Base-by-base conservation (phyloP, 805 yeast genomes). In the Saccharomyces jurei region DNA sequence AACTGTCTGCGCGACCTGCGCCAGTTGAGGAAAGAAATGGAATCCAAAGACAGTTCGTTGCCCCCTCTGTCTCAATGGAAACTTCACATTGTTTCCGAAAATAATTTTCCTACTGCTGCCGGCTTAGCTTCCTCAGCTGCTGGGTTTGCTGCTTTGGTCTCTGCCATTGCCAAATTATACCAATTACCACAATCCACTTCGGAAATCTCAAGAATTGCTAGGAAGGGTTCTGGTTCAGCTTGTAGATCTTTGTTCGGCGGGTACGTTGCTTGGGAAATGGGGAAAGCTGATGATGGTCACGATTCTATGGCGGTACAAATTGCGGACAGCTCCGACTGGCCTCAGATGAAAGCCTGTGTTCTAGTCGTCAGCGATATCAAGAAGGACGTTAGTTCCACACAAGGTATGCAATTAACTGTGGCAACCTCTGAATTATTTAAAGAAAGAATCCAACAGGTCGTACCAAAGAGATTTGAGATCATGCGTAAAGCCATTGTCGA, bases 181-280 rank as follows among this genome's bases (percentile, higher is more conserved):
- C 71, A 87, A 70, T 81, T 94, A 56, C 96, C 96, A n/a, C 87
- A 87, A 66, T 81, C 86, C 57, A 77, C 81, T 65, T 86, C 94
- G 25, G 96, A 90, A 66, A 79, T 94, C 58, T 88, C 96, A 59
- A 86, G 85, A 67, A 87, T 94, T 66, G 99, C 99, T 13, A 84
- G 99, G 73, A 92, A 90, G 74, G 99, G 99, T 31, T 90, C 97
- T 6, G 99, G 99, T 2, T 89, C 97, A 13, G 99, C 99, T 6
- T 94, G 99, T 74, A 81, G 99, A 71, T 94, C 98, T 8, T 76
- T 94, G 58, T 89, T 89, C 72, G 98, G 99, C 50, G 99, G 99
- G 6, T 94, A 83, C 67, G 99, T 94, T 11, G 98, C 98, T 3
- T 94, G 99, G 99, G 97, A 94, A 71, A 90, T 91, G 97, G 99